Evolutionary conservation across 148 eudicot species (phyloP), one percentile per base, ranked within the genome.

Genomic region (Rhododendron molle): DNA sequence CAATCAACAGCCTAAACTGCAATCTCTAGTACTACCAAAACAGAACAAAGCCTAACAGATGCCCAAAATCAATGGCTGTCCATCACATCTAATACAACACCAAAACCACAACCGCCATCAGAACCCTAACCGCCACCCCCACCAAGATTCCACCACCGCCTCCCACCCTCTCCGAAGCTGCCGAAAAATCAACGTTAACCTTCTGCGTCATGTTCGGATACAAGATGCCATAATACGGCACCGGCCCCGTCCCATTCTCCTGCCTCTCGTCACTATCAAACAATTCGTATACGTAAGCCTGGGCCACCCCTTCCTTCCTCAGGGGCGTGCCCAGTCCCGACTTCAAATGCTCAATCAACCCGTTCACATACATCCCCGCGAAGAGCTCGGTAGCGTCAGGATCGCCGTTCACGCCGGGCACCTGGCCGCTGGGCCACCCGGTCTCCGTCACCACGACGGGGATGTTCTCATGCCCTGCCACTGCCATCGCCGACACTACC

Each of bases 371-470:
- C 95, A 94, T 89, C 87, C 88, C 93, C 0, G 99, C 94, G 32
- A 88, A 95, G 52, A 82, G 88, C 5, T 82, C 81, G 10, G 87
- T 89, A 0, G 93, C 93, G 56, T 94, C 96, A 0, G 34, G 50
- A 10, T 92, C 96, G 34, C 49, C 56, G 1, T 13, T 20, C 0
- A 13, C 82, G 0, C 86, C 90, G 4, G 89, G 80, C 18, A 0
- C 20, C 36, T 30, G 76, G 9, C 76, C 40, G 85, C 90, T 85
- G 0, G 98, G 98, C 99, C 99, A 96, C 15, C 99, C 99, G 0
- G 96, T 93, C 83, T 91, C 96, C 0, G 95, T 85, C 79, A 96
- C 98, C 0, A 95, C 82, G 13, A 96, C 84, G 9, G 99, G 99
- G 43, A 96, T 92, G 46, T 90, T 91, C 89, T 91, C 94, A 74